phyloP scores from a whole-genome alignment of 805 yeast genomes.

The Candida silvicultrix region DNA sequence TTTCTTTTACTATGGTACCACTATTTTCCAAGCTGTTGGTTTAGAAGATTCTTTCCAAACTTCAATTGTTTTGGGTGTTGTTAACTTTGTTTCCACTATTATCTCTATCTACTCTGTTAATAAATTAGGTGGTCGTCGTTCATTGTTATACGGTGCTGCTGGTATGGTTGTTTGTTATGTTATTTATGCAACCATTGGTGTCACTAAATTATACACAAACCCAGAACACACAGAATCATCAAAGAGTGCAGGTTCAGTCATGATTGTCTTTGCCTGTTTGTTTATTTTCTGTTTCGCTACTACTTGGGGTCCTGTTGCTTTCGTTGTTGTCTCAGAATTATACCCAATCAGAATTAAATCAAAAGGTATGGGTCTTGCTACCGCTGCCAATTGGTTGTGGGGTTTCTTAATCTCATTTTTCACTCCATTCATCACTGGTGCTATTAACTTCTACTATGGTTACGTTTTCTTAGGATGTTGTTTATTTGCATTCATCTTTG shows the following conservation, averaged over 20 bases:
- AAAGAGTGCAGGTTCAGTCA: conserved; percentile 56
- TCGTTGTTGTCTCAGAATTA: conserved; percentile 59
- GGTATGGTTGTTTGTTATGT: conserved; percentile 41
- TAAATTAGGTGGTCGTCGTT: conserved; percentile 46
- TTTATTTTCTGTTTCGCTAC: conserved; percentile 68
- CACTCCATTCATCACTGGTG: conserved; percentile 66
- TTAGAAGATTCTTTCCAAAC: conserved; percentile 51
- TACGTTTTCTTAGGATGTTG: conserved; percentile 57
- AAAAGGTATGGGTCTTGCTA: conserved; percentile 50
- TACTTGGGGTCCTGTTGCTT: conserved; percentile 69
- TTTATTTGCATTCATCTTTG: conserved; percentile 54
- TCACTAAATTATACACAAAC: conserved; percentile 33
- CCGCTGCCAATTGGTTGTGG: conserved; percentile 63
- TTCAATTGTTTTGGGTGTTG: conserved; percentile 51
- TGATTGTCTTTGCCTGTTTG: conserved; percentile 66
- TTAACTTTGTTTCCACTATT: conserved; percentile 53
- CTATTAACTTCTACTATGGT: conserved; percentile 69
- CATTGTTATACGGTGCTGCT: conserved; percentile 41
- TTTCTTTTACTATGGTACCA: conserved; percentile 63
- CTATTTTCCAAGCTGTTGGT: conserved; percentile 56
- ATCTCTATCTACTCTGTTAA: conserved; percentile 45
- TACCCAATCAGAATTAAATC: conserved; percentile 68
- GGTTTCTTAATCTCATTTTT: conserved; percentile 58
- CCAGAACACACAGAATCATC: conserved; percentile 42
- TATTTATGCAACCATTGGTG: conserved; percentile 57